Evolutionary conservation across 352 stramenopile genomes (phyloP).

Genomic region (Phytophthora sp.): DNA sequence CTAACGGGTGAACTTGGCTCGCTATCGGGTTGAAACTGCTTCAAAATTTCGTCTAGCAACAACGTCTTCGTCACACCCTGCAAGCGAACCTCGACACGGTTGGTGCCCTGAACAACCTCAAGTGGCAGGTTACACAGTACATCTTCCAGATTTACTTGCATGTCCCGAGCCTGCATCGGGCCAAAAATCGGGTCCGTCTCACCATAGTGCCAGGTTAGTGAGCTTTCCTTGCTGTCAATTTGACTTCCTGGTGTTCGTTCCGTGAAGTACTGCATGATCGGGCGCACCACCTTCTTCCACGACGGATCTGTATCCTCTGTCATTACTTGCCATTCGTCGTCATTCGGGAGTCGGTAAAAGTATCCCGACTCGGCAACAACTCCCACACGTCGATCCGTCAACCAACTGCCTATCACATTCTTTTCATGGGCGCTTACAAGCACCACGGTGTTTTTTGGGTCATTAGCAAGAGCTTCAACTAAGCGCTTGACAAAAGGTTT

Average conservation of each 20-base stretch:
- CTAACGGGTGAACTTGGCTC: constrained; percentile 21
- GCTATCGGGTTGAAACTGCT: constrained; percentile 37
- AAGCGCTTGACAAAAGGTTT: constrained; percentile 70
- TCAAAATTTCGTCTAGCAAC: constrained; percentile 68
- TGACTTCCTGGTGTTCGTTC: constrained; percentile 73
- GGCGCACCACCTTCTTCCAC: constrained; percentile 75
- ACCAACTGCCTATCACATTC: constrained; percentile 78
- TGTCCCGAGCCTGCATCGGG: constrained; percentile 85
- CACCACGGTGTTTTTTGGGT: constrained; percentile 65
- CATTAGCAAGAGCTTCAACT: constrained; percentile 56
- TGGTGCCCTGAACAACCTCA: constrained; percentile 81
- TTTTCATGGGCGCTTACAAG: constrained; percentile 68
- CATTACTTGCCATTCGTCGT: constrained; percentile 65
- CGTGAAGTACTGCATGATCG: constrained; percentile 81
- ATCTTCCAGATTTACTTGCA: constrained; percentile 90
- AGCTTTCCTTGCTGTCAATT: constrained; percentile 72
- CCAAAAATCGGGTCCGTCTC: constrained; percentile 81
- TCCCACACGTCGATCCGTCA: constrained; percentile 60
- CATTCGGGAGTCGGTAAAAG: constrained; percentile 60
- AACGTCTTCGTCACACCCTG: constrained; percentile 70
- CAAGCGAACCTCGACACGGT: constrained; percentile 77
- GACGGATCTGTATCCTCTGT: constrained; percentile 61
- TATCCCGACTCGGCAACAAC: constrained; percentile 70
- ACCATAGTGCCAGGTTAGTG: constrained; percentile 71
- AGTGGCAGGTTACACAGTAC: constrained; percentile 83